These are phyloP conservation scores for Penicillium hordei DNA, from an alignment of 2,329 filamentous ascomycete genomes.

Conservation along the genomic window DNA sequence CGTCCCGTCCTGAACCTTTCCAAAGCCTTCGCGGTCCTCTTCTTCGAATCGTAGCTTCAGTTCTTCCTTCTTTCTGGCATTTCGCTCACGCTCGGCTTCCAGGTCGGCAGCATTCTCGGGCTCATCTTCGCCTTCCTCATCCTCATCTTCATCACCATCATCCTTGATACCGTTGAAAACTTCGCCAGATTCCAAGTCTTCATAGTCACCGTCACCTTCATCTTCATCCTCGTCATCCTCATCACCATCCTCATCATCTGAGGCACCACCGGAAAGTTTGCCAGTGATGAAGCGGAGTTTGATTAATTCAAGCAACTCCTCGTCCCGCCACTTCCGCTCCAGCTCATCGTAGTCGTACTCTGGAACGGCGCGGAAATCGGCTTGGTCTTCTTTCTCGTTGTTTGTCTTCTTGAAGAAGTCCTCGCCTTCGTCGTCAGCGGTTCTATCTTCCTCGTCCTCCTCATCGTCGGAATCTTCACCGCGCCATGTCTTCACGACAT, in stretches of 20 bases:
- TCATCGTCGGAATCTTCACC: slow-evolving; percentile 63
- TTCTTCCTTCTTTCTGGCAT: slow-evolving; percentile 90
- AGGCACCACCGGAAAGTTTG: slow-evolving; percentile 58
- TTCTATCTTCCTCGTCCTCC: slow-evolving; percentile 54
- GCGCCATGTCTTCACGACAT: slow-evolving; percentile 78
- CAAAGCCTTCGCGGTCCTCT: slow-evolving; percentile 92
- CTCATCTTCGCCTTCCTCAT: slow-evolving; percentile 60
- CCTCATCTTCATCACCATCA: slow-evolving; percentile 36
- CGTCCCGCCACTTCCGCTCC: slow-evolving; percentile 79
- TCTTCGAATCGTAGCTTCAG: slow-evolving; percentile 93
- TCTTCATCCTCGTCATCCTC: slow-evolving; percentile 58
- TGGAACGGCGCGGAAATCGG: slow-evolving; percentile 78
- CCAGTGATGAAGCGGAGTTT: slow-evolving; percentile 73
- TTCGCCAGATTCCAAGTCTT: slow-evolving; percentile 80
- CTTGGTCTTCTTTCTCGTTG: slow-evolving; percentile 48
- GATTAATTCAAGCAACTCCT: slow-evolving; percentile 73
- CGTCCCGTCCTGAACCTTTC: slow-evolving; percentile 78
- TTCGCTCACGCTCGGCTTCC: slow-evolving; percentile 86
- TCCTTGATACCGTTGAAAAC: slow-evolving; percentile 42
- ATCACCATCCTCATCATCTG: slow-evolving; percentile 54
- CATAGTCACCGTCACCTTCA: slow-evolving; percentile 78
- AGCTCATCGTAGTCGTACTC: slow-evolving; percentile 76
- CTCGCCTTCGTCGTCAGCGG: slow-evolving; percentile 64
- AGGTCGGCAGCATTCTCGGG: slow-evolving; percentile 52
- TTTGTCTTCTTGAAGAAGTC: slow-evolving; percentile 62